Conservation (phyloP, 2,329 filamentous ascomycete genomes). For the Alternaria brassicicola region DNA sequence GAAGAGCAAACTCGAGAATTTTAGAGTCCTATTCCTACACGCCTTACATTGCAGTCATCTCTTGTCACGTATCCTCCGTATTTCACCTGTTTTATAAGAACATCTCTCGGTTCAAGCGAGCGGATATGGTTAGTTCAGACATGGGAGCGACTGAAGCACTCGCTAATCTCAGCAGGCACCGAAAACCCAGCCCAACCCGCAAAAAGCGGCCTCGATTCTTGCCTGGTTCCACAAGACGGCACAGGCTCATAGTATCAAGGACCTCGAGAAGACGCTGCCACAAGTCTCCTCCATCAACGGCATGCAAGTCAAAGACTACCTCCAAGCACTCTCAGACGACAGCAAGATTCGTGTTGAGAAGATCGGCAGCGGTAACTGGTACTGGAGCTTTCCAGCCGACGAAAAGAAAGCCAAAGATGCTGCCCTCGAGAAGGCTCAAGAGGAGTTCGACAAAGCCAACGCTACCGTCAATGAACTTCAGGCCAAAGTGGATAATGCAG, state of each 20-base stretch:
- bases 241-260: conserved; percentile 69
- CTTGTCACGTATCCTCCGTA: not conserved
- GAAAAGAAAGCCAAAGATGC: conserved; percentile 57
- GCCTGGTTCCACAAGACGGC: conserved; percentile 65
- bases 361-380: conserved; percentile 74
- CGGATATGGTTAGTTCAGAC: conserved; percentile 17
- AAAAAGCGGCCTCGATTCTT: conserved; percentile 65
- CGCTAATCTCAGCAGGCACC: conserved; percentile 51
- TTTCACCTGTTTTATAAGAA: not conserved
- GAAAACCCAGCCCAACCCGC: conserved; percentile 62
- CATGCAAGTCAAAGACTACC: conserved; percentile 71
- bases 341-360: conserved; percentile 69
- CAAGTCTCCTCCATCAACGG: conserved; percentile 66
- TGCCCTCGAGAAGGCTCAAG: conserved; percentile 45
- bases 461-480: conserved; percentile 48
- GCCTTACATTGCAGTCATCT: not conserved
- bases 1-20: not conserved
- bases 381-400: conserved; percentile 70
- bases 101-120: not conserved
- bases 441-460: conserved; percentile 48
- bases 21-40: not conserved
- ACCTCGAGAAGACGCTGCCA: conserved; percentile 69
- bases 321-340: conserved; percentile 67
- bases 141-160: not conserved
- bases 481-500: conserved; percentile 48